Conservation (phyloP, 2,329 filamentous ascomycete species). For the Colletotrichum truncatum region DNA sequence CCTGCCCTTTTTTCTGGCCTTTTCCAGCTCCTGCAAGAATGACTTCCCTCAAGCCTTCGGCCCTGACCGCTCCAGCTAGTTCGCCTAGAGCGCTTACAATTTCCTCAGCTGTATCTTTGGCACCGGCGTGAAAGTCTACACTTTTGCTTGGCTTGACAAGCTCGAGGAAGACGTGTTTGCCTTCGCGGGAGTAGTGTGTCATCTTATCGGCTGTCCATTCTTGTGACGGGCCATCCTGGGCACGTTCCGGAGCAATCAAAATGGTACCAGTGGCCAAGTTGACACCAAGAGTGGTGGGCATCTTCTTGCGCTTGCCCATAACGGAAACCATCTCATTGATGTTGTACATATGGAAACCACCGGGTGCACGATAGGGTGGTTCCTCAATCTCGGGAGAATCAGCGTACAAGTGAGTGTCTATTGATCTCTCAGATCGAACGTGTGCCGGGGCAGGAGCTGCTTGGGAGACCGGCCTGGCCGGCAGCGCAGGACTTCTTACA, state of each 20-base stretch:
- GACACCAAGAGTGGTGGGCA: slow-evolving; percentile 96
- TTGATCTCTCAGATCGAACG: slow-evolving; percentile 34
- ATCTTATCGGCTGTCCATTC: slow-evolving; percentile 96
- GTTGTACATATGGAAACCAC: slow-evolving; percentile 93
- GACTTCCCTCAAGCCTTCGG: slow-evolving; percentile 86
- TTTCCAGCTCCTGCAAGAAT: slow-evolving; percentile 79
- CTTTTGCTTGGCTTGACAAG: slow-evolving; percentile 92
- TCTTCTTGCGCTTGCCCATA: slow-evolving; percentile 97
- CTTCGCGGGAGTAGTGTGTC: slow-evolving; percentile 97
- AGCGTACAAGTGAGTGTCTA: slow-evolving; percentile 32
- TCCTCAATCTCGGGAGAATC: slow-evolving; percentile 35
- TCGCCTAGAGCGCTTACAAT: slow-evolving; percentile 91
- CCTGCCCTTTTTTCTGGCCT: slow-evolving; percentile 80
- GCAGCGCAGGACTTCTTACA: slow-evolving; percentile 48
- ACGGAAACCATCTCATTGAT: slow-evolving; percentile 98
- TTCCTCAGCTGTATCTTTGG: slow-evolving; percentile 95
- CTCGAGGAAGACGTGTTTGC: slow-evolving; percentile 97
- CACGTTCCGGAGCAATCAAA: slow-evolving; percentile 87
- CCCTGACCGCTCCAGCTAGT: slow-evolving; percentile 83
- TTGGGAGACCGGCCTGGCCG: slow-evolving; percentile 40
- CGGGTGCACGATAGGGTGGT: slow-evolving; percentile 54
- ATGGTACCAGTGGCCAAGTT: slow-evolving; percentile 90
- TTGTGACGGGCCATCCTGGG: slow-evolving; percentile 82
- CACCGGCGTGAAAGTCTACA: slow-evolving; percentile 95
- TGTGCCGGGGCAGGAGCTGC: slow-evolving; percentile 34